Percentiles rank a stretch among this genome's conserved stretches.
phyloP scores from a whole-genome alignment of 1,284 basidiomycete species.

The Heliocybe sulcata region DNA sequence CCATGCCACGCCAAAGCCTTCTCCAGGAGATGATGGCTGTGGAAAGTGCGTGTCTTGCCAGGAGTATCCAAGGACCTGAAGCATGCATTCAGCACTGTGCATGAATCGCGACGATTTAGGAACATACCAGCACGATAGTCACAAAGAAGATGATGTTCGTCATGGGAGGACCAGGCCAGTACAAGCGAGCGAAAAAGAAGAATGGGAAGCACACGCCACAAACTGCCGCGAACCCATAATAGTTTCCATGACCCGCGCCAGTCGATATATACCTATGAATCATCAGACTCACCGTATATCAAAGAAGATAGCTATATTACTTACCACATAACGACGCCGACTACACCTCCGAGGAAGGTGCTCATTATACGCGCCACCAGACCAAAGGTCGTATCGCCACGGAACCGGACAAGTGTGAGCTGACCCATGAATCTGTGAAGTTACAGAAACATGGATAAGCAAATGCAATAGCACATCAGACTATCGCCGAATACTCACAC shows the following conservation, averaged over 20 bases:
- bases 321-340: conserved; percentile 69
- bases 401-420: conserved; percentile 58
- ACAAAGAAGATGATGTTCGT: conserved; percentile 71
- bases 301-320: conserved; percentile 11
- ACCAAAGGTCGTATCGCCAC: conserved; percentile 73
- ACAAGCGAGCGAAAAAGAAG: conserved; percentile 60
- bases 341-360: conserved; percentile 63
- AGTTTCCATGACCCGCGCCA: conserved; percentile 57
- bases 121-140: conserved; percentile 54
- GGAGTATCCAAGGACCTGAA: background rate
- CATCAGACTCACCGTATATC: background rate
- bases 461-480: background rate
- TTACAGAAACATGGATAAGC: background rate
- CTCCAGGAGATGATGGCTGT: conserved; percentile 40
- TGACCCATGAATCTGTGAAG: conserved; percentile 60
- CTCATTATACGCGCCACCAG: conserved; percentile 56
- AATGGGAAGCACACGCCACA: conserved; percentile 67
- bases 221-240: conserved; percentile 70
- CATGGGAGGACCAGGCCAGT: conserved; percentile 72
- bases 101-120: background rate
- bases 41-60: conserved; percentile 46
- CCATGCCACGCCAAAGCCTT: conserved; percentile 60
- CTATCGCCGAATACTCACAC: conserved; percentile 18
- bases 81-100: background rate
- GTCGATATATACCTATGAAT: conserved; percentile 63